Evolutionary conservation across 352 stramenopile genomes (phyloP), one percentile per base, ranked within the genome.

Genomic region (Globisporangium carolinianum): DNA sequence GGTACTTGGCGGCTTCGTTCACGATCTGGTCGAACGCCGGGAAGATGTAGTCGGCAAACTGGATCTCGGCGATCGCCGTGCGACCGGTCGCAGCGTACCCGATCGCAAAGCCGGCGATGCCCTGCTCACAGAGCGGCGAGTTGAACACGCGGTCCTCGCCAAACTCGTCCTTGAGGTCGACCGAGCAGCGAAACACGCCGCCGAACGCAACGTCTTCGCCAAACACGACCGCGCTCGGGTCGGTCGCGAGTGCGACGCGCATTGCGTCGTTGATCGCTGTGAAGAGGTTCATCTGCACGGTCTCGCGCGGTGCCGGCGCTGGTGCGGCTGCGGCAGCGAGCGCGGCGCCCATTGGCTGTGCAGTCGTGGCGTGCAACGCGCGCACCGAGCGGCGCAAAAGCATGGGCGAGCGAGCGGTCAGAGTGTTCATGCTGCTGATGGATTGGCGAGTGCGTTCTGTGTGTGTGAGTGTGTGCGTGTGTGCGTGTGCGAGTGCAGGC

Each of bases 21-120:
- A 99, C 96, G 65, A 99, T 97, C 71, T 98, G 91, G 62, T 98
- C 93, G 60, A 98, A 98, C 4, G 90, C 93, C 6, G 92, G 92
- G 72, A 98, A 99, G 55, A 99, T 98, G 71, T 99, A 99, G 78
- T 99, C 96, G 4, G 91, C 94, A 49, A 97, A 97, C 71, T 98
- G 91, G 60, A 99, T 98, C 83, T 99, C 97, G 4, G 96, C 96
- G 69, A 99, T 98, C 8, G 95, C 96, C 12, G 96, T 99, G 52
- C 89, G 86, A 1, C 97, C 97, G 51, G 94, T 96, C 7, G 91
- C 86, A 1, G 97, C 96, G 73, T 99, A 99, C 39, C 97, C 97
- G 63, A 99, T 97, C 5, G 91, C 97, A 73, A 99, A 98, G 24
- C 96, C 95, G 0, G 85, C 83, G 58, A 97, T 95, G n/a, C 75